These are phyloP conservation scores for Tephrocybe sp. DNA, from an alignment of 768 basidiomycete genomes.

Conservation along the genomic window DNA sequence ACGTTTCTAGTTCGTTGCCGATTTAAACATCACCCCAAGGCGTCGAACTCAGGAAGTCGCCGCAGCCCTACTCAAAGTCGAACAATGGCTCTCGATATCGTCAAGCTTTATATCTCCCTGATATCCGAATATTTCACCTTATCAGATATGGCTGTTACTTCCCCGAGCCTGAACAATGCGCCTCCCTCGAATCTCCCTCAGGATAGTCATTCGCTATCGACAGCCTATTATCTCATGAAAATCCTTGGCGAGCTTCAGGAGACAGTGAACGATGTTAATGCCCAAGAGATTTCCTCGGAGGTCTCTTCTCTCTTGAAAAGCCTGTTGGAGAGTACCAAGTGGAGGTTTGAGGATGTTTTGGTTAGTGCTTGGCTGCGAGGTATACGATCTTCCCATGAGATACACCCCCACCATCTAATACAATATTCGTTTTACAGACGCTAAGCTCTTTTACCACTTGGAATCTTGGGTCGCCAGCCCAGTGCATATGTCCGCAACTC, in stretches of 20 bases:
- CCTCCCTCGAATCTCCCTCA: conserved; percentile 60
- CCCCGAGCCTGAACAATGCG: conserved; percentile 37
- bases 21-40: conserved; percentile 21
- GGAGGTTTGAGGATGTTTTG: conserved; percentile 86
- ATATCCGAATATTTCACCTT: conserved; percentile 80
- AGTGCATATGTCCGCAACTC: conserved; percentile 61
- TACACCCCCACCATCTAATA: neutral
- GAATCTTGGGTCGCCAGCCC: conserved; percentile 82
- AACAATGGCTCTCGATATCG: conserved; percentile 81
- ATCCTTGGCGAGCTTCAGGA: conserved; percentile 86
- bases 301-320: conserved; percentile 62
- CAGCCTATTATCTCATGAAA: conserved; percentile 75
- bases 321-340: conserved; percentile 77
- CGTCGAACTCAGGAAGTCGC: conserved; percentile 44
- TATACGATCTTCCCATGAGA: conserved; percentile 28
- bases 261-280: conserved; percentile 73
- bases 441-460: conserved; percentile 75
- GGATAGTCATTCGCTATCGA: conserved; percentile 79
- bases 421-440: conserved; percentile 48
- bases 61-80: conserved; percentile 79
- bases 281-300: conserved; percentile 81
- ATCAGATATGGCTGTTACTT: conserved; percentile 73
- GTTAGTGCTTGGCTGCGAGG: conserved; percentile 81
- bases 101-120: conserved; percentile 74
- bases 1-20: neutral